Evolutionary conservation across 768 basidiomycete species (phyloP).

Genomic region (Mycena kentingensis): DNA sequence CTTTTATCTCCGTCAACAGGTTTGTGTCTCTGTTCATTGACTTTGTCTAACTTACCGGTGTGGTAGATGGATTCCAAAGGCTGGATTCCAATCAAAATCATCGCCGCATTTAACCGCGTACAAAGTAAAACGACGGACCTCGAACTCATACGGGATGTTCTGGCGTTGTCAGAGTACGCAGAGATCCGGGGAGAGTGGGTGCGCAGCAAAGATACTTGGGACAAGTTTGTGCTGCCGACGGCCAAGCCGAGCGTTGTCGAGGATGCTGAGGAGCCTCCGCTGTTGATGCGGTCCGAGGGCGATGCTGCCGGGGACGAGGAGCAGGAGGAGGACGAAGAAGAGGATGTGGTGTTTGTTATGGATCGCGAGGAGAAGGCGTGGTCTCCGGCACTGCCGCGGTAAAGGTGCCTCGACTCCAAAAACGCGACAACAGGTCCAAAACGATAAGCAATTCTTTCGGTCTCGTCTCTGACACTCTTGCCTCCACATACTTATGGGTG

Average conservation of each 20-base stretch:
- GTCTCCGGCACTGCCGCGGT: conserved; percentile 20
- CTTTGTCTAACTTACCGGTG: neutral
- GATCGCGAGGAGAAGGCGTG: conserved; percentile 22
- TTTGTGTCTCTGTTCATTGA: conserved; percentile 2
- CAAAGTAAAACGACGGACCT: conserved; percentile 20
- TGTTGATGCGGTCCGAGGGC: conserved; percentile 13
- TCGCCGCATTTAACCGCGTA: conserved; percentile 24
- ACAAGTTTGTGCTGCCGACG: conserved; percentile 20
- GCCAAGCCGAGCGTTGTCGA: conserved; percentile 19
- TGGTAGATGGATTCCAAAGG: conserved; percentile 23
- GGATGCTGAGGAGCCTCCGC: conserved; percentile 3
- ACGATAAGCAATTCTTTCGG: too few relatives aligned
- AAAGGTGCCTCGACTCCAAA: conserved; percentile 4
- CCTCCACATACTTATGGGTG: too few relatives aligned
- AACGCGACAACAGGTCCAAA: too few relatives aligned
- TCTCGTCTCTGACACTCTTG: too few relatives aligned
- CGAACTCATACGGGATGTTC: conserved; percentile 21
- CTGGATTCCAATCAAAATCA: conserved; percentile 21
- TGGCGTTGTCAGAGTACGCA: conserved; percentile 19
- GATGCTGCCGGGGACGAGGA: conserved; percentile 12
- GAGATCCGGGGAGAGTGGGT: conserved; percentile 24
- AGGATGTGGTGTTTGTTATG: conserved; percentile 25
- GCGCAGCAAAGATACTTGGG: conserved; percentile 23
- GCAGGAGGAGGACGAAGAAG: conserved; percentile 21
- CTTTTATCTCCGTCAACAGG: conserved; percentile 23